phyloP scores from a whole-genome alignment of 192 early-diverging fungal genomes.

The Coemansia sp. region DNA sequence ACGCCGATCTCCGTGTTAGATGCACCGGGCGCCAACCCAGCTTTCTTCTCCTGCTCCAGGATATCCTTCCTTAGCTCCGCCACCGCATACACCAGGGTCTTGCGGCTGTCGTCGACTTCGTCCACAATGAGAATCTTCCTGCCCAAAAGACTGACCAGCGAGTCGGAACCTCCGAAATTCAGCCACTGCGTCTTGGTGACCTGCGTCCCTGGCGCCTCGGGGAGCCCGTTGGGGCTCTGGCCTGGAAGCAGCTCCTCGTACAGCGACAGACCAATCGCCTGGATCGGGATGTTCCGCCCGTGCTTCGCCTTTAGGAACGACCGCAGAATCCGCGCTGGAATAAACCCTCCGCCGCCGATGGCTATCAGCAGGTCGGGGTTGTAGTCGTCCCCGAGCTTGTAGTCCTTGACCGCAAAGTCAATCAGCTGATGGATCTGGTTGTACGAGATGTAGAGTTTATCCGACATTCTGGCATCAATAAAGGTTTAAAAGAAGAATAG shows the following conservation, averaged over 20 bases:
- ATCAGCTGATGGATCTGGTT: slow-evolving; percentile 64
- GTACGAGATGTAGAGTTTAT: slow-evolving; percentile 65
- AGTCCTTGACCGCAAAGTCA: slow-evolving; percentile 59
- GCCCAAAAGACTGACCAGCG: slow-evolving; percentile 63
- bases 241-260: slow-evolving; percentile 64
- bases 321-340: slow-evolving; percentile 72
- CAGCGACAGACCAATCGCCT: slow-evolving; percentile 72
- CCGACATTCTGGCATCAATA: neutral
- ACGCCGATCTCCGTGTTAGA: slow-evolving; percentile 64
- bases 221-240: slow-evolving; percentile 47
- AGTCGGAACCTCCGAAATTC: slow-evolving; percentile 68
- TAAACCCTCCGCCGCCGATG: slow-evolving; percentile 78
- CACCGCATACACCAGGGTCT: slow-evolving; percentile 72
- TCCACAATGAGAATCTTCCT: slow-evolving; percentile 76
- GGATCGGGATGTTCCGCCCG: slow-evolving; percentile 74
- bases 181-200: slow-evolving; percentile 83
- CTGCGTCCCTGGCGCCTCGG: slow-evolving; percentile 53
- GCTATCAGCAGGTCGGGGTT: slow-evolving; percentile 73
- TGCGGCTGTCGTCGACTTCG: slow-evolving; percentile 77
- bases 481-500: neutral
- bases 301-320: slow-evolving; percentile 69
- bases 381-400: slow-evolving; percentile 62
- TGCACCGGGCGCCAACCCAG: slow-evolving; percentile 35
- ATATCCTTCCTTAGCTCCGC: slow-evolving; percentile 72
- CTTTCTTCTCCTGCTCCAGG: slow-evolving; percentile 51